Evolutionary conservation across 73 alveolate species (phyloP).

Genomic region (Stentor roeselii): DNA sequence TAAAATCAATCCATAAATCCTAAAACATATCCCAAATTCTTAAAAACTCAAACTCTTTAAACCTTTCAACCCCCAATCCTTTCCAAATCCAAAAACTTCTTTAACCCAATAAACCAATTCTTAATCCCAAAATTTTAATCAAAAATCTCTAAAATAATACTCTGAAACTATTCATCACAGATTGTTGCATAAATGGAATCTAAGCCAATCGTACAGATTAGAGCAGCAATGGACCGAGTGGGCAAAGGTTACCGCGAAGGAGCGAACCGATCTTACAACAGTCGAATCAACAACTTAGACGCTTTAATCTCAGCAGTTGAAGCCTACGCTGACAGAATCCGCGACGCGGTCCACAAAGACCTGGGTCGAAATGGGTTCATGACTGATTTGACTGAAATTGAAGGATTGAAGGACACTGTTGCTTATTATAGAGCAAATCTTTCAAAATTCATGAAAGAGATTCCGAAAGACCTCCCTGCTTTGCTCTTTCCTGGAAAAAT

Average conservation of each 20-base stretch:
- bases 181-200: too few species aligned
- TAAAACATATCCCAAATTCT: too few species aligned
- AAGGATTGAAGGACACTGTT: neutral
- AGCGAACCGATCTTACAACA: neutral
- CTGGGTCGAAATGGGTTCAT: conserved; percentile 34
- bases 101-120: too few species aligned
- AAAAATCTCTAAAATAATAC: too few species aligned
- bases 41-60: too few species aligned
- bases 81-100: too few species aligned
- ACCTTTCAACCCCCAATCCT: too few species aligned
- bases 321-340: neutral
- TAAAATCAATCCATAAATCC: too few species aligned
- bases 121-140: too few species aligned
- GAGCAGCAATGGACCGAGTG: too few species aligned
- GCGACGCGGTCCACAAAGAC: conserved; percentile 29
- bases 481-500: conserved; percentile 46
- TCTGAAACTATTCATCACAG: too few species aligned
- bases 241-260: neutral
- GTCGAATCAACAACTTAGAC: neutral
- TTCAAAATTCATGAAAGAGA: neutral
- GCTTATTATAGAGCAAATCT: neutral
- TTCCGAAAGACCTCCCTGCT: conserved; percentile 40
- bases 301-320: conserved; percentile 11
- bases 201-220: too few species aligned
- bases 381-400: conserved; percentile 23